Percentiles rank a stretch among this genome's conserved stretches.
Conservation (phyloP, 768 basidiomycete species). For the Pulveroboletus sp. region DNA sequence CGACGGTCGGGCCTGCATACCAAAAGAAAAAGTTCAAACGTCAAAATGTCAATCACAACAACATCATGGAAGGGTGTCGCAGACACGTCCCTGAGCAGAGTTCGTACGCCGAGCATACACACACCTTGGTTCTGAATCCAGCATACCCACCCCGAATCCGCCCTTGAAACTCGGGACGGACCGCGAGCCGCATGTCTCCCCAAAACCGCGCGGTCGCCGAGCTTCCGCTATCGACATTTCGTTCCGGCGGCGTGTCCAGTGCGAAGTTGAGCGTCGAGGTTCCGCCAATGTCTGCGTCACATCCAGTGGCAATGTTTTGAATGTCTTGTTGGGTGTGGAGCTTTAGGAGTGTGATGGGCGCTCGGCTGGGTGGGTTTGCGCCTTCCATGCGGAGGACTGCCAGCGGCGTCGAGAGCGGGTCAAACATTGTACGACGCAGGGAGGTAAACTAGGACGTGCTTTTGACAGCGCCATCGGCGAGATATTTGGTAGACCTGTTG, state of each 20-base stretch:
- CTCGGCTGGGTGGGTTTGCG: conserved; percentile 57
- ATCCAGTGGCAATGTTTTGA: conserved; percentile 69
- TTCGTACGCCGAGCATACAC: conserved; percentile 1
- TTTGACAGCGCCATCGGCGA: conserved; percentile 41
- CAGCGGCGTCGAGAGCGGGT: conserved; percentile 8
- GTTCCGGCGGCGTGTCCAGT: conserved; percentile 52
- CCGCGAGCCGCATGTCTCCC: conserved; percentile 73
- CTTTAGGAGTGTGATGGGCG: conserved; percentile 62
- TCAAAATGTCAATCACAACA: background rate
- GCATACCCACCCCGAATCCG: conserved; percentile 85
- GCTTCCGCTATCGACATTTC: conserved; percentile 44
- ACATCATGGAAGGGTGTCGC: background rate
- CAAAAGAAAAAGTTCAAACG: background rate
- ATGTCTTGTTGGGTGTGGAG: conserved; percentile 62
- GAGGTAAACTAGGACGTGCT: conserved; percentile 30
- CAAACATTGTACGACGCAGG: conserved; percentile 5
- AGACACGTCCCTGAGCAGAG: background rate
- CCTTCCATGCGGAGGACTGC: conserved; percentile 77
- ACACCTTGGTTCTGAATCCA: conserved; percentile 83
- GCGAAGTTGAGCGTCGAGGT: conserved; percentile 76
- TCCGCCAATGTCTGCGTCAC: conserved; percentile 88
- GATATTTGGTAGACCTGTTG: conserved; percentile 36
- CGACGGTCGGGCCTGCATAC: conserved; percentile 62
- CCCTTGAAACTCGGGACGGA: conserved; percentile 63
- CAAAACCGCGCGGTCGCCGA: conserved; percentile 66